Evolutionary conservation across 2,329 filamentous ascomycete genomes (phyloP).

Genomic region (Aspergillus hortae): DNA sequence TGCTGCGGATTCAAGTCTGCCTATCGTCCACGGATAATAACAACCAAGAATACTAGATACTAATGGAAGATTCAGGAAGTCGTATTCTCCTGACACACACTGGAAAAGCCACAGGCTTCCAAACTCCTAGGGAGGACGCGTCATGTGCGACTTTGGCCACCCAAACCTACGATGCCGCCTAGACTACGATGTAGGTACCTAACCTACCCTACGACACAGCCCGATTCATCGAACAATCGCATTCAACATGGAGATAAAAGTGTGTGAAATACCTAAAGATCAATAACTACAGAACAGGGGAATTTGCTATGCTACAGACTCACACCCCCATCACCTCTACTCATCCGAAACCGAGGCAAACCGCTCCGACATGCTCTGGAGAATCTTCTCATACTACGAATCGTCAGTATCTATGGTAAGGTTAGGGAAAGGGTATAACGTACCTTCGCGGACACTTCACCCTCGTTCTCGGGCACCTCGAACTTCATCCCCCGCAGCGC

Average conservation of each 20-base stretch:
- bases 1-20: neutral
- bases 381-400: constrained; percentile 79
- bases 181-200: neutral
- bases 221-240: constrained; percentile 1
- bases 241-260: constrained; percentile 5
- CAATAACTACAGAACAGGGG: constrained; percentile 32
- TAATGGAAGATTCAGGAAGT: too few relatives aligned
- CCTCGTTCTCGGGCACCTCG: constrained; percentile 82
- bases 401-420: constrained; percentile 37
- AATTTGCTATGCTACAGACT: constrained; percentile 34
- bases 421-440: constrained; percentile 17
- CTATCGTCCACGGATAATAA: neutral
- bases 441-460: constrained; percentile 79
- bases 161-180: constrained; percentile 14
- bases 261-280: constrained; percentile 1
- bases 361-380: constrained; percentile 92
- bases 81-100: too few relatives aligned
- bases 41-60: too few relatives aligned
- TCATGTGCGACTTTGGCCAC: constrained; percentile 17
- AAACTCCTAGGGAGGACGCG: constrained; percentile 3
- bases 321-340: constrained; percentile 48
- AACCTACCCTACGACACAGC: neutral
- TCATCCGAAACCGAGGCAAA: constrained; percentile 95
- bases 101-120: too few relatives aligned
- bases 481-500: constrained; percentile 94